Evolutionary conservation across 768 basidiomycete species (phyloP), one percentile per base, ranked within the genome.

Genomic region (Calocera viscosa): DNA sequence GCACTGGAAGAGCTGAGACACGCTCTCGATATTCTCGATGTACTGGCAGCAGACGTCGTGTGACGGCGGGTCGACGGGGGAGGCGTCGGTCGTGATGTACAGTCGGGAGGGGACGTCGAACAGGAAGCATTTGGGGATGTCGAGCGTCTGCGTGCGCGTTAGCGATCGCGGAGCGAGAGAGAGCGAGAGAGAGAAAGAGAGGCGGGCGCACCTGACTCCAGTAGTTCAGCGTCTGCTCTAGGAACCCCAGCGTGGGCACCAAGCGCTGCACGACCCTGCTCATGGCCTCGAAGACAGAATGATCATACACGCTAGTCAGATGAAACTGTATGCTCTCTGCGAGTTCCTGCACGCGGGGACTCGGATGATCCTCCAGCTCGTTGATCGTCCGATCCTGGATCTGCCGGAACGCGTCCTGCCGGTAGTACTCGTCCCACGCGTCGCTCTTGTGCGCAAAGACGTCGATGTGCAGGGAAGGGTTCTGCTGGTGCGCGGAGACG

Each of bases 391-490:
- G 85, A 73, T 92, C 86, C 69, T 94, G 89, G 68, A 97, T 91
- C 73, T 92, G 90, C 64, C 90, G 82, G 75, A 92, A 93, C 74
- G 91, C 92, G 74, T 96, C 94, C 94, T 73, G 16, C 74, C 92
- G 89, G 74, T 95, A 94, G 69, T 94, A 93, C 70, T 95, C 92
- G 8, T 75, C 75, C 67, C 88, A 86, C 47, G 87, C 89, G 76
- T 98, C 95, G 7, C 91, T 88, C 76, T 98, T 97, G 78, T 97
- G 95, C 5, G 94, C 90, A 71, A 97, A 96, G 34, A 97, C 87
- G 73, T 95, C 91, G 30, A 97, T 81, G 70, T 86, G 84, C 67
- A 94, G 84, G 43, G 81, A 79, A 3, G 87, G 64, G 69, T 66
- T 43, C 22, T 39, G 1, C 17, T 17, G 49, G 65, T 64, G 41